phyloP scores from a whole-genome alignment of 352 stramenopile species.

The Detonula confervacea region DNA sequence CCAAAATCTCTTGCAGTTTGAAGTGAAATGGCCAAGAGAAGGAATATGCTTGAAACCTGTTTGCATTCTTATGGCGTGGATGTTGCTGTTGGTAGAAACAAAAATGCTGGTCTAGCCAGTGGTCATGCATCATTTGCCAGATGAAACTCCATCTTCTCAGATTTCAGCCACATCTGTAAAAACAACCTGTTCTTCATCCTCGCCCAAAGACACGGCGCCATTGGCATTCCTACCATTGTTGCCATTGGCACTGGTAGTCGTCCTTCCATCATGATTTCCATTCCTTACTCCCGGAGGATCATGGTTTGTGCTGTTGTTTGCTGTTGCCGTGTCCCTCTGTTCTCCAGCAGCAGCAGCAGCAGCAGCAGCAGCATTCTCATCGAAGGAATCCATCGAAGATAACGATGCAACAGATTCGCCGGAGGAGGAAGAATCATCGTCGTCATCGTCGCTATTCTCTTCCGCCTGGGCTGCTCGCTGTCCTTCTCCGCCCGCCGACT shows the following conservation, averaged over 20 bases:
- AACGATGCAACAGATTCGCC: constrained; percentile 7
- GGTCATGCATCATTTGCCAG: too few relatives aligned
- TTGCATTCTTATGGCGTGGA: too few relatives aligned
- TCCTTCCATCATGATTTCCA: neutral
- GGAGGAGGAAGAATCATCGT: constrained; percentile 6
- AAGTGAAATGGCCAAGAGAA: too few relatives aligned
- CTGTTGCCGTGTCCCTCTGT: too few relatives aligned
- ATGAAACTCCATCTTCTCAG: too few relatives aligned
- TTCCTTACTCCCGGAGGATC: neutral
- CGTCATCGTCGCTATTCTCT: neutral
- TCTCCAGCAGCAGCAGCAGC: constrained; percentile 16
- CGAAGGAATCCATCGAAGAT: constrained; percentile 9
- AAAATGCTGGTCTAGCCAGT: too few relatives aligned
- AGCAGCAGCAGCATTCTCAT: too few relatives aligned
- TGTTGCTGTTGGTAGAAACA: too few relatives aligned
- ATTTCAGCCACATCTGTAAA: constrained; percentile 15
- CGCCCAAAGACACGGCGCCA: constrained; percentile 10
- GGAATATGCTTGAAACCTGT: too few relatives aligned
- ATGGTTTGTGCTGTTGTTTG: too few relatives aligned
- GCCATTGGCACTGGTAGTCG: neutral
- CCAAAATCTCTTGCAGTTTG: too few relatives aligned
- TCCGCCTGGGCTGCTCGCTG: neutral
- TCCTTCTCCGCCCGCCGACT: neutral
- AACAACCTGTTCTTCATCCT: constrained; percentile 33
- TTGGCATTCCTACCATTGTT: neutral